Percentiles rank a stretch among this genome's conserved stretches.
Evolutionary conservation across 2,329 filamentous ascomycete species (phyloP).

Genomic region (Fusarium tricinctum): DNA sequence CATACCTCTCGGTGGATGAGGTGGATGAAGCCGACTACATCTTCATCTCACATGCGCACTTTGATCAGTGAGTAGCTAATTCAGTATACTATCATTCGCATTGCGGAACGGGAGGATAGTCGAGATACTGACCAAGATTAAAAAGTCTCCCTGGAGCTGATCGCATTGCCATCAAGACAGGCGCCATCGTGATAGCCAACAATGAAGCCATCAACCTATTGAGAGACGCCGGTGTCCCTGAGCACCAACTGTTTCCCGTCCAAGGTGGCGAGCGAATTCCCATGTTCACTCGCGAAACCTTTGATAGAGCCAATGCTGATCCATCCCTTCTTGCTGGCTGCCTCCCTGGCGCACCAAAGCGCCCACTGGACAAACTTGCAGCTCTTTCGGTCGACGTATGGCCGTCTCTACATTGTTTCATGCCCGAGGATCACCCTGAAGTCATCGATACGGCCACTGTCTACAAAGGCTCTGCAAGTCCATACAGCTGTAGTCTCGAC

Average conservation of each 20-base stretch:
- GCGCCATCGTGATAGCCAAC: conserved; percentile 8
- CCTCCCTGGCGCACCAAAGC: not conserved
- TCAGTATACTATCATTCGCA: too few relatives aligned
- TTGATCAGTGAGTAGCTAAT: conserved; percentile 4
- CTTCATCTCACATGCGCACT: conserved; percentile 1
- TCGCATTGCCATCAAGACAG: conserved; percentile 13
- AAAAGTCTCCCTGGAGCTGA: conserved; percentile 5
- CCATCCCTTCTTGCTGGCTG: not conserved
- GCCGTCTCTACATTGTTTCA: not conserved
- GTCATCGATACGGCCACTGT: not conserved
- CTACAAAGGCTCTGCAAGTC: not conserved
- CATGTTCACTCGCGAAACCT: not conserved
- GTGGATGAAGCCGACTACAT: conserved; percentile 3
- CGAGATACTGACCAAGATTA: not conserved
- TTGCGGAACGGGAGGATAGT: rapidly evolving
- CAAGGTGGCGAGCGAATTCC: conserved; percentile 12
- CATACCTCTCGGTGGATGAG: not conserved
- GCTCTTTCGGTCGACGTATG: not conserved
- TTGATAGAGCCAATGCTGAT: not conserved
- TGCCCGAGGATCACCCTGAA: not conserved
- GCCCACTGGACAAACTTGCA: not conserved
- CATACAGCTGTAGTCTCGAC: not conserved
- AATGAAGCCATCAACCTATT: not conserved
- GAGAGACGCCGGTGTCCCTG: not conserved
- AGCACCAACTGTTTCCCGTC: not conserved